Evolutionary conservation across 2,329 filamentous ascomycete species (phyloP).

Genomic region (Venturia pyrina): DNA sequence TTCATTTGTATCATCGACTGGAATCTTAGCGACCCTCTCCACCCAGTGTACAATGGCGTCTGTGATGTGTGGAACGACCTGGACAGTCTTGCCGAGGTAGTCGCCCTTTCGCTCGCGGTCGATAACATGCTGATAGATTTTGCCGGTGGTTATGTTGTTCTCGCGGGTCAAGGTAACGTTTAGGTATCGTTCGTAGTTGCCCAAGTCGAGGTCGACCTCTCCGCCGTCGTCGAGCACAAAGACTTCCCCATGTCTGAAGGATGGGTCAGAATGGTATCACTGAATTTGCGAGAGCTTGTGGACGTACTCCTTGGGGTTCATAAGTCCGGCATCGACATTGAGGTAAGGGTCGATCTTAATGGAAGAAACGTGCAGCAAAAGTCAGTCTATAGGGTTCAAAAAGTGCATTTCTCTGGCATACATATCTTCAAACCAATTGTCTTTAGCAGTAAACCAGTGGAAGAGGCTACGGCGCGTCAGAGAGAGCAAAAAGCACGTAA

Average conservation of each 20-base stretch:
- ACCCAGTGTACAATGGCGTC: slow-evolving; percentile 91
- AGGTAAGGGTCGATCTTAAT: slow-evolving; percentile 68
- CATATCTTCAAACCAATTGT: slow-evolving; percentile 68
- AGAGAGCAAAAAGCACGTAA: slow-evolving; percentile 13
- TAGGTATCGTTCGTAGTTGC: slow-evolving; percentile 74
- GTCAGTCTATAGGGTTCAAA: slow-evolving; percentile 18
- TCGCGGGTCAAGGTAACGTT: slow-evolving; percentile 72
- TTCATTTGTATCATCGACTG: slow-evolving; percentile 74
- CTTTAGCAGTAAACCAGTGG: slow-evolving; percentile 67
- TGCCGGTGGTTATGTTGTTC: slow-evolving; percentile 95
- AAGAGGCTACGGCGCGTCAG: slow-evolving; percentile 47
- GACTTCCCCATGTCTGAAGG: slow-evolving; percentile 66
- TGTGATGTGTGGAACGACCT: slow-evolving; percentile 88
- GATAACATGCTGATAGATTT: slow-evolving; percentile 87
- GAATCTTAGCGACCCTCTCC: slow-evolving; percentile 70
- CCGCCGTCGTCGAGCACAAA: slow-evolving; percentile 81
- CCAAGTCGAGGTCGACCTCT: slow-evolving; percentile 64
- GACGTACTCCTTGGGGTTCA: slow-evolving; percentile 54
- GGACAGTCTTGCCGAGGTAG: slow-evolving; percentile 81
- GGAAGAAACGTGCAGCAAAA: slow-evolving; percentile 44
- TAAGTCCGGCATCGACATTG: slow-evolving; percentile 66
- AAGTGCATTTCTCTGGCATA: slow-evolving; percentile 20
- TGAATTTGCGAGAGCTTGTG: not conserved
- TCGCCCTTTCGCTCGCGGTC: slow-evolving; percentile 61
- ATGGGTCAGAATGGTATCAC: not conserved